Evolutionary conservation across 345 rosid genomes (phyloP), one percentile per base, ranked within the genome.

Genomic region (Limnanthes douglasii): DNA sequence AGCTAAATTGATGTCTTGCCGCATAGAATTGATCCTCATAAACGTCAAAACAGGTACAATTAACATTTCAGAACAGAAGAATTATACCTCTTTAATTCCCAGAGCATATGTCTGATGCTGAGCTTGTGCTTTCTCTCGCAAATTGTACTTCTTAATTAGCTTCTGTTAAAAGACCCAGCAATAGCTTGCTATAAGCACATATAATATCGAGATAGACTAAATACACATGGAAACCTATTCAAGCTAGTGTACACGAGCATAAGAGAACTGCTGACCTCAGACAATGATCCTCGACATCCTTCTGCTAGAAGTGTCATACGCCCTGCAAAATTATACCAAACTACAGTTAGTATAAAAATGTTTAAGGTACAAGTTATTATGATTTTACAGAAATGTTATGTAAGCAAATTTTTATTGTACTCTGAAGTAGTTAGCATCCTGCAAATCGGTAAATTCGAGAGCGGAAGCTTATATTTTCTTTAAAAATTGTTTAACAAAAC

Each of bases 71-170:
- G 33, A 24, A 24, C 29, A 5, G 12, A 37, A 7, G 25, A 34
- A 21, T 15, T 23, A n/a, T n/a, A 58, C 97, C 95, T 88, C 97
- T 60, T 88, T 88, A 24, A 88, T 88, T 41, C 97, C 97, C 53
- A 88, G 63, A 51, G 97, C 97, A 69, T 83, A 88, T 5, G 90
- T 88, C 47, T 88, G 97, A 66, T 78, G 95, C 28, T 88, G 95
- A 21, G 93, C 93, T 52, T 74, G 65, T 38, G 56, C 78, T 65
- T 67, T 76, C 32, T 72, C 86, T 48, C 97, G 68, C 62, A 88
- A 47, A 27, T 69, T 67, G 69, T 67, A 78, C 48, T 70, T 80
- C 46, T 52, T 65, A 18, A 82, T 54, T 35, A 83, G 30, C 56
- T 60, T 72, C 97, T 88, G 70, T 38, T 37, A 50, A 6, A 49